A percentile compares a stretch with the other conserved stretches of the same genome.
These are phyloP conservation scores for Candida sphagnicola DNA, from an alignment of 805 yeast genomes.

Conservation along the genomic window DNA sequence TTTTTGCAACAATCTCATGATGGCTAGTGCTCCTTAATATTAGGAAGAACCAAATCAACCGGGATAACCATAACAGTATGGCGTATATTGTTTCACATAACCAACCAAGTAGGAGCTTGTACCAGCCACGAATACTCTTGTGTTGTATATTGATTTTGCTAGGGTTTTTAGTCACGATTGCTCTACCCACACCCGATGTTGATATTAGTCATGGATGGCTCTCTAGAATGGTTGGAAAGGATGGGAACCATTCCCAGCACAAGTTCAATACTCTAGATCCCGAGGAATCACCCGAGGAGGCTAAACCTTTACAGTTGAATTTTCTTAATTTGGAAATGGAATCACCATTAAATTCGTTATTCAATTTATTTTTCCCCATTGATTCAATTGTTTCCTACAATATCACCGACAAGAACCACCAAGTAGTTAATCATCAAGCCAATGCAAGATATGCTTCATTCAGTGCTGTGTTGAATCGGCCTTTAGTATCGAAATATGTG, in stretches of 20 bases:
- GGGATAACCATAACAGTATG: not conserved
- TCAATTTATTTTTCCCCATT: constrained; percentile 40
- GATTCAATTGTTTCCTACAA: constrained; percentile 33
- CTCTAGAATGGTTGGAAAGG: not conserved
- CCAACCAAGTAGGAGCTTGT: not conserved
- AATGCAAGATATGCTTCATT: constrained; percentile 40
- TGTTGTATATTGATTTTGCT: not conserved
- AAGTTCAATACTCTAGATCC: no score
- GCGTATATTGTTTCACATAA: not conserved
- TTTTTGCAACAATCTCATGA: not conserved
- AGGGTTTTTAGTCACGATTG: not conserved
- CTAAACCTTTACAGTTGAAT: not conserved
- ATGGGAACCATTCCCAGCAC: no score
- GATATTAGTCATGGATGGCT: not conserved
- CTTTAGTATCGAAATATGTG: constrained; percentile 20
- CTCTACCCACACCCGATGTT: not conserved
- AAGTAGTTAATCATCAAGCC: constrained; percentile 14
- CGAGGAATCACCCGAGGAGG: not conserved
- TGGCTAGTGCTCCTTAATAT: no score
- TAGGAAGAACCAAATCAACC: no score
- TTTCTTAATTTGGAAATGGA: constrained; percentile 16
- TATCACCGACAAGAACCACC: constrained; percentile 12
- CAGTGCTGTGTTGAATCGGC: constrained; percentile 28
- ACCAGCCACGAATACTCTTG: not conserved
- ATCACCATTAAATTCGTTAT: constrained; percentile 29